A percentile compares a stretch with the other conserved stretches of the same genome.
Conservation (phyloP, 2,329 filamentous ascomycete species). For the Kalmusia sp. region DNA sequence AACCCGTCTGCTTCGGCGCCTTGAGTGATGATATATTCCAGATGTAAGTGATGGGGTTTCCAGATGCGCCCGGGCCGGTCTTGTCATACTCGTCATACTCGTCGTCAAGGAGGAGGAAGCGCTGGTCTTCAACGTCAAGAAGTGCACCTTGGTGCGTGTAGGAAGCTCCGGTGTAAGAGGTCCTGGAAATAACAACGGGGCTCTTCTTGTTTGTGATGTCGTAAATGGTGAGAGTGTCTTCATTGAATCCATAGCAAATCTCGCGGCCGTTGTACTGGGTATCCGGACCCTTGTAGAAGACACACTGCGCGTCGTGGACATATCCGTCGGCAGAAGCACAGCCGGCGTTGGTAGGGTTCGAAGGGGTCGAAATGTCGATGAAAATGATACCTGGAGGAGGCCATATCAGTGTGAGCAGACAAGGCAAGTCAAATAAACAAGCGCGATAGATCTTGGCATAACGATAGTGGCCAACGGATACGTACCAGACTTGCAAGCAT, state of each 20-base stretch:
- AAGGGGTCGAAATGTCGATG: constrained; percentile 63
- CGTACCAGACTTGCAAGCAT: constrained; percentile 58
- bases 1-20: constrained; percentile 49
- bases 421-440: no score
- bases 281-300: constrained; percentile 63
- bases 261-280: constrained; percentile 56
- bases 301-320: constrained; percentile 68
- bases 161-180: constrained; percentile 62
- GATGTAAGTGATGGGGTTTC: constrained; percentile 49
- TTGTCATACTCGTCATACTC: constrained; percentile 50
- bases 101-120: constrained; percentile 48
- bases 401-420: no score
- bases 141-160: constrained; percentile 68
- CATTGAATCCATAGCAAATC: constrained; percentile 66
- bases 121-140: constrained; percentile 47
- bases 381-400: constrained; percentile 68
- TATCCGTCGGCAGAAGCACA: constrained; percentile 64
- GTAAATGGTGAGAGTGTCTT: constrained; percentile 61
- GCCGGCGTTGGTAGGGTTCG: constrained; percentile 61
- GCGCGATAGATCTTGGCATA: no score
- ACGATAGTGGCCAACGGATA: no score
- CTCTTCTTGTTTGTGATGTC: constrained; percentile 60
- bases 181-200: constrained; percentile 58
- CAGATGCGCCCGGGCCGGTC: constrained; percentile 39
- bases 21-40: constrained; percentile 47